Evolutionary conservation across 1,139 yeast genomes (phyloP).

Genomic region (Geotrichum histeridarum): DNA sequence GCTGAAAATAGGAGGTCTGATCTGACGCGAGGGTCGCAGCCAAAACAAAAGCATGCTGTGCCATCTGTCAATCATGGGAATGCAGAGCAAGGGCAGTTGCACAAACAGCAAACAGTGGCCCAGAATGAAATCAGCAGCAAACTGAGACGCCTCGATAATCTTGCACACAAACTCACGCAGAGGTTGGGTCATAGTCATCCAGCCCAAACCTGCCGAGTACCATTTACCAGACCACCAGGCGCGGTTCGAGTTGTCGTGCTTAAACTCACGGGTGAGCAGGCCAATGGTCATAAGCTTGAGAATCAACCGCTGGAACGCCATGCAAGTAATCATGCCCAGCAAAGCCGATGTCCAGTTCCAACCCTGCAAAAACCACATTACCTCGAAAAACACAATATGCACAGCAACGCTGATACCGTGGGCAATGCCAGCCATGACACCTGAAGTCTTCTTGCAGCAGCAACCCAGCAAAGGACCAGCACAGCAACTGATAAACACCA

Average conservation of each 20-base stretch:
- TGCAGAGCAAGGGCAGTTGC: conserved; percentile 78
- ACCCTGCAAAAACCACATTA: conserved; percentile 96
- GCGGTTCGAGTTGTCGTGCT: conserved; percentile 92
- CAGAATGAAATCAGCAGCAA: conserved; percentile 91
- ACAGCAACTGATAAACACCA: conserved; percentile 86
- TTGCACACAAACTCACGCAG: conserved; percentile 93
- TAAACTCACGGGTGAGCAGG: conserved; percentile 90
- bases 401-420: conserved; percentile 85
- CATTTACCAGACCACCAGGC: conserved; percentile 99
- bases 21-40: conserved; percentile 97
- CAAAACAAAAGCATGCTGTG: conserved; percentile 98
- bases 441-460: conserved; percentile 97
- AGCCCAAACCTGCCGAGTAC: conserved; percentile 93
- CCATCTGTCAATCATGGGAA: conserved; percentile 94
- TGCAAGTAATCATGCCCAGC: conserved; percentile 77
- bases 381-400: conserved; percentile 80
- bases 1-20: conserved; percentile 97
- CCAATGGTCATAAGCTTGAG: conserved; percentile 79
- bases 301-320: conserved; percentile 81
- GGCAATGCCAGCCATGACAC: conserved; percentile 94
- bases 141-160: conserved; percentile 88
- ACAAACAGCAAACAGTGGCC: conserved; percentile 85
- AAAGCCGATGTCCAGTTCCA: conserved; percentile 84
- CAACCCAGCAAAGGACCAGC: conserved; percentile 91
- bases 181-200: conserved; percentile 96